Conservation (phyloP, 148 eudicot genomes). For the Camellia granthamiana region DNA sequence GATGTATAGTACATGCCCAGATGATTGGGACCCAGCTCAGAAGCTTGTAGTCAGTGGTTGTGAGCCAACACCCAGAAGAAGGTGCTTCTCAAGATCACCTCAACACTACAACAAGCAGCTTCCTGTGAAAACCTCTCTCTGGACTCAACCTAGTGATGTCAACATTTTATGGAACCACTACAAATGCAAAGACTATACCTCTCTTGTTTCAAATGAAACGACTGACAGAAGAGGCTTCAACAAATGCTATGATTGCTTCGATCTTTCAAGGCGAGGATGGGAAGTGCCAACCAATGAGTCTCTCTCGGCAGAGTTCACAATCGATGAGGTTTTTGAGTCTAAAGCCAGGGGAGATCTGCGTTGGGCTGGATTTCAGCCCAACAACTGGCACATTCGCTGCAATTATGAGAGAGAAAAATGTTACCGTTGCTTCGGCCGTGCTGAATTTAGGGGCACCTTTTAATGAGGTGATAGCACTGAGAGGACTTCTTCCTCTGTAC, state of each 20-base stretch:
- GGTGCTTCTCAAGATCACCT: constrained; percentile 30
- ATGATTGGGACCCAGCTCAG: constrained; percentile 34
- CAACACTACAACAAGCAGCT: constrained; percentile 14
- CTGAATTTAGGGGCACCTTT: constrained; percentile 26
- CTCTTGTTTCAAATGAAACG: constrained; percentile 15
- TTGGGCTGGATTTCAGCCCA: constrained; percentile 26
- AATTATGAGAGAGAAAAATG: constrained; percentile 20
- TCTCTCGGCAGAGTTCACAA: constrained; percentile 16
- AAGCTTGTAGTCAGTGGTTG: constrained; percentile 28
- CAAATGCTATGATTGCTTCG: constrained; percentile 25
- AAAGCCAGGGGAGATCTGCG: constrained; percentile 19
- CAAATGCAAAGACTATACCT: constrained; percentile 21
- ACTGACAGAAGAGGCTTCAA: constrained; percentile 17
- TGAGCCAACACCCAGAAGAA: constrained; percentile 30
- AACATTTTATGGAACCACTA: constrained; percentile 23
- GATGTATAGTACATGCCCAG: too few relatives aligned
- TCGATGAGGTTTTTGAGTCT: constrained; percentile 22
- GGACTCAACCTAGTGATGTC: constrained; percentile 20
- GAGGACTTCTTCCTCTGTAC: constrained; percentile 27
- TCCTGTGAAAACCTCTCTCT: constrained; percentile 18
- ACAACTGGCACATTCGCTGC: constrained; percentile 23
- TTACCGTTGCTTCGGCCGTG: constrained; percentile 13
- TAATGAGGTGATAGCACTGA: constrained; percentile 21
- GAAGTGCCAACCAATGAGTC: constrained; percentile 9
- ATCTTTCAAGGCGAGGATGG: constrained; percentile 22